phyloP scores from a whole-genome alignment of 169 alveolate species.

The Cryptosporidium ubiquitum region DNA sequence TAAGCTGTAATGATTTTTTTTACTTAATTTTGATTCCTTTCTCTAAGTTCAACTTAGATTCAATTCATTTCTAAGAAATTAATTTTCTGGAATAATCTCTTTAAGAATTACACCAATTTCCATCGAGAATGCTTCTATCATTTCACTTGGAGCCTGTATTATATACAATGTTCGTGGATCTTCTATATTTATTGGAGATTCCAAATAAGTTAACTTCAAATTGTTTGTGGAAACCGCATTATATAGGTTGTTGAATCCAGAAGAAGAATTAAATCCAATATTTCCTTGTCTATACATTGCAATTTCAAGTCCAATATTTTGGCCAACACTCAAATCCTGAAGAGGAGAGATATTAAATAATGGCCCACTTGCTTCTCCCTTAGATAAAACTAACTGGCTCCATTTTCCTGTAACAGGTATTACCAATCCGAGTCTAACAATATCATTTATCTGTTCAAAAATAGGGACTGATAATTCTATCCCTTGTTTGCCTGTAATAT shows the following conservation, averaged over 20 bases:
- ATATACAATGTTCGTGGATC: constrained; percentile 54
- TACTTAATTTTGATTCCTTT: not conserved
- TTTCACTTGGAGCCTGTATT: constrained; percentile 21
- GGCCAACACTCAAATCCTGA: constrained; percentile 34
- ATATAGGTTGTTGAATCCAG: not conserved
- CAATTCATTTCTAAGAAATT: not conserved
- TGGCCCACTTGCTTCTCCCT: not conserved
- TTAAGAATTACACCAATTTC: constrained; percentile 46
- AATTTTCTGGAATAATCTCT: constrained; percentile 22
- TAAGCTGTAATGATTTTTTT: not conserved
- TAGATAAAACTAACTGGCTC: constrained; percentile 6
- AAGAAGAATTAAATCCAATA: not conserved
- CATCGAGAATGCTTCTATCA: constrained; percentile 56
- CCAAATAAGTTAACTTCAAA: constrained; percentile 19
- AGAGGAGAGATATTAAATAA: constrained; percentile 32
- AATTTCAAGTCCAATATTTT: constrained; percentile 39
- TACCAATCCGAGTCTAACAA: constrained; percentile 47
- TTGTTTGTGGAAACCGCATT: not conserved
- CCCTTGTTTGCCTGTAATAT: constrained; percentile 47
- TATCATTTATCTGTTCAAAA: constrained; percentile 50
- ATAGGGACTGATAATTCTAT: constrained; percentile 52
- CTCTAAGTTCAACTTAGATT: not conserved
- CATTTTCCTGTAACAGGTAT: constrained; percentile 27
- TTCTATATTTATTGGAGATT: constrained; percentile 37
- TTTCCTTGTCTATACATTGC: constrained; percentile 11